phyloP scores from a whole-genome alignment of 257 asterid genomes.

The Solanum corneliomulleri region DNA sequence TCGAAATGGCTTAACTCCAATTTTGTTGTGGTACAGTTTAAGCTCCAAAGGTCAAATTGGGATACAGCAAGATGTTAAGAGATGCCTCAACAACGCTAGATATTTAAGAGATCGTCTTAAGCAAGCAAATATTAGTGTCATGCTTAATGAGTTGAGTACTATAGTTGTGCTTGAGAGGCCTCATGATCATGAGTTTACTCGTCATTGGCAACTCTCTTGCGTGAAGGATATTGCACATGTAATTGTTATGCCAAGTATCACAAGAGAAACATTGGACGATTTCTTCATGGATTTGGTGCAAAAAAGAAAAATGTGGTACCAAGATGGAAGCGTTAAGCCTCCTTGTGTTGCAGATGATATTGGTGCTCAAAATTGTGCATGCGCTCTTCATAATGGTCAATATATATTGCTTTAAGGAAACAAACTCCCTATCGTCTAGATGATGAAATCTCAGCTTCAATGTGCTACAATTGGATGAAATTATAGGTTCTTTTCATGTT shows the following conservation, averaged over 20 bases:
- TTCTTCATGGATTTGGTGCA: background rate
- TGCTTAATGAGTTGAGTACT: constrained; percentile 7
- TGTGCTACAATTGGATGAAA: background rate
- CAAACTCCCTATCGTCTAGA: background rate
- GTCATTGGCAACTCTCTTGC: background rate
- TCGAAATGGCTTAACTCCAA: constrained; percentile 8
- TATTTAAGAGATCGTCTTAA: background rate
- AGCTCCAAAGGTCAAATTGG: constrained; percentile 2
- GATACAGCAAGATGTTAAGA: background rate
- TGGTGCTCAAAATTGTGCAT: background rate
- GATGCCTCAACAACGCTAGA: constrained; percentile 2
- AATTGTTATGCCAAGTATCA: background rate
- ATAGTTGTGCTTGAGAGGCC: constrained; percentile 5
- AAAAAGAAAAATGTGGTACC: background rate
- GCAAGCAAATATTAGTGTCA: background rate
- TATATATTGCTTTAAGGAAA: background rate
- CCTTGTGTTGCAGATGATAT: background rate
- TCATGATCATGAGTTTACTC: background rate
- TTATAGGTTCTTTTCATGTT: background rate
- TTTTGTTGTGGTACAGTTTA: constrained; percentile 11
- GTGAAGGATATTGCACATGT: background rate
- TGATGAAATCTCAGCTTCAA: background rate
- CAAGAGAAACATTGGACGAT: background rate
- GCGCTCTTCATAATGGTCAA: background rate
- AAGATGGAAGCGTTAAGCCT: background rate